Conservation (phyloP, 2,329 filamentous ascomycete species). For the Atkinsonella hypoxylon region DNA sequence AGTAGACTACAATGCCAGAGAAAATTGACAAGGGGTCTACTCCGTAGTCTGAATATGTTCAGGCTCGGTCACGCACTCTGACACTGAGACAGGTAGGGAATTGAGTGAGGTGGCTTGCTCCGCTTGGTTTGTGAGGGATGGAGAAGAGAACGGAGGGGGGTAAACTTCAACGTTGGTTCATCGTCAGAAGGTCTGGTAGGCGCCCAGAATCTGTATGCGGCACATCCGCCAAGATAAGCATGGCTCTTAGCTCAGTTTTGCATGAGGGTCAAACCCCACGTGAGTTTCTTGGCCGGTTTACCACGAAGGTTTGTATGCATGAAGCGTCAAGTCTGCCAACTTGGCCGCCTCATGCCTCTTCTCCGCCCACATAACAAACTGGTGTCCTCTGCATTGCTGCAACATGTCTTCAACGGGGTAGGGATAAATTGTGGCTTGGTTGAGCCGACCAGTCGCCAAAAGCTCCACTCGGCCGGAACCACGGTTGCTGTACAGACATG, state of each 20-base stretch:
- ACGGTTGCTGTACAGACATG: not conserved
- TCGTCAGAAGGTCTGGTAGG: not conserved
- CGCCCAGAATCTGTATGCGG: not conserved
- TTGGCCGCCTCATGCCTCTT: not conserved
- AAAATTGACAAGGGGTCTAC: constrained; percentile 3
- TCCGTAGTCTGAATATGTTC: constrained; percentile 2
- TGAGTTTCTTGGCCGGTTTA: not conserved
- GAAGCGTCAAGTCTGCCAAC: not conserved
- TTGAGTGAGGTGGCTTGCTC: constrained; percentile 1
- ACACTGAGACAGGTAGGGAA: constrained; percentile 1
- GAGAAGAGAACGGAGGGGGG: constrained; percentile 1
- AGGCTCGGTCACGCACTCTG: constrained; percentile 5
- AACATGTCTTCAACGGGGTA: not conserved
- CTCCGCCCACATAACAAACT: no score
- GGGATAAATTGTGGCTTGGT: constrained; percentile 1
- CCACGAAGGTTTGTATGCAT: no score
- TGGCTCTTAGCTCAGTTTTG: not conserved
- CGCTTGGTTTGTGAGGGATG: constrained; percentile 4
- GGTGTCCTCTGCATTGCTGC: no score
- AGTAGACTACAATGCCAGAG: constrained; percentile 1
- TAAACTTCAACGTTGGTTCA: not conserved
- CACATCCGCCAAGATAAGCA: not conserved
- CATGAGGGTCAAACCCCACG: not conserved
- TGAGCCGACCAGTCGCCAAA: constrained; percentile 9
- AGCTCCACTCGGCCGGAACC: constrained; percentile 10